These are phyloP conservation scores for Protea cynaroides DNA, from an alignment of 164 flowering plant genomes.

Conservation along the genomic window DNA sequence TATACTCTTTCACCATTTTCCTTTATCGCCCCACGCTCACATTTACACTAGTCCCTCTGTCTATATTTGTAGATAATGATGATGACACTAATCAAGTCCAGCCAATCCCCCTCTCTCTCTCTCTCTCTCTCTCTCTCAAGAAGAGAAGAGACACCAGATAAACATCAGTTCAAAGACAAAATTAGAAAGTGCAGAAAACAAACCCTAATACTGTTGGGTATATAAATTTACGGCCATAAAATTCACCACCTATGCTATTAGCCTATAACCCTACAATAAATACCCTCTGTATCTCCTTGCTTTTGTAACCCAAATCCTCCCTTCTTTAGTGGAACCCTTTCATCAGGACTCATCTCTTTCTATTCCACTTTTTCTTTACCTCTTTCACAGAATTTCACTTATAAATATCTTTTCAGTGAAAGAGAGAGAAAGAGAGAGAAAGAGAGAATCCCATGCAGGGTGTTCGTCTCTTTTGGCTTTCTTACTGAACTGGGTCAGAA, in stretches of 20 bases:
- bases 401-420: not conserved
- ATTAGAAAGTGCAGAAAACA: constrained; percentile 3
- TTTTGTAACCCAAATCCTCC: not conserved
- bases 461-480: not conserved
- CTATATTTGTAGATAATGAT: constrained; percentile 10
- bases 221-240: not conserved
- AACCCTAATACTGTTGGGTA: not conserved
- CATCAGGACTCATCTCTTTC: not conserved
- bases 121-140: not conserved
- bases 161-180: not conserved
- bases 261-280: too few relatives aligned
- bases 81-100: constrained; percentile 6
- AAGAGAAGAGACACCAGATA: not conserved
- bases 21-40: not conserved
- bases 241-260: not conserved
- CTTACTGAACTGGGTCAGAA: too few relatives aligned
- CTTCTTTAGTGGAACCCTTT: not conserved
- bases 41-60: not conserved
- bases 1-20: not conserved
- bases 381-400: too few relatives aligned
- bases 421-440: not conserved
- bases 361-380: not conserved
- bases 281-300: not conserved
- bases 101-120: not conserved
- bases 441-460: not conserved